phyloP scores from a whole-genome alignment of 2,329 filamentous ascomycete genomes.

The Grosmannia serpens region DNA sequence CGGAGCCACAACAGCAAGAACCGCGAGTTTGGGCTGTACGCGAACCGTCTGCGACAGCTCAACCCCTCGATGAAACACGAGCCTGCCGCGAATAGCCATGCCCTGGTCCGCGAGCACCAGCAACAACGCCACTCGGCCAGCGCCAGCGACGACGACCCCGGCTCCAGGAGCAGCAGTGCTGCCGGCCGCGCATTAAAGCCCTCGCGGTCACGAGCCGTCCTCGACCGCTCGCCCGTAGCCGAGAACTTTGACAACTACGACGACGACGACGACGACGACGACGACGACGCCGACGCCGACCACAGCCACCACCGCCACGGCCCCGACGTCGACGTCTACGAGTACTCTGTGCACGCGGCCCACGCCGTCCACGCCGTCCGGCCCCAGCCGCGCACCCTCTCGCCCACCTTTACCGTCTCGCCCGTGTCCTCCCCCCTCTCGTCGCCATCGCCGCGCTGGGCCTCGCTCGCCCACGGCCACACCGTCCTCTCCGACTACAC shows the following conservation, averaged over 20 bases:
- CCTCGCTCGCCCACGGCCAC: constrained; percentile 24
- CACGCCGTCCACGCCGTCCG: not conserved
- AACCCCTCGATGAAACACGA: constrained; percentile 20
- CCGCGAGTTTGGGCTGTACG: constrained; percentile 15
- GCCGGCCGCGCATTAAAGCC: not conserved
- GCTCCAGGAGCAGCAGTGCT: not conserved
- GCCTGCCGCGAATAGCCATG: constrained; percentile 8
- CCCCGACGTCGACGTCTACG: constrained; percentile 1
- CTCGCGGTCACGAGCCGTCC: not conserved
- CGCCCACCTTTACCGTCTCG: constrained; percentile 14
- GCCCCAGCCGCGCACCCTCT: not conserved
- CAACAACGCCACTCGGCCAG: not conserved
- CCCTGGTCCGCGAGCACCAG: constrained; percentile 5
- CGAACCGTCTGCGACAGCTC: constrained; percentile 15
- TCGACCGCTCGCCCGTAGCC: not conserved
- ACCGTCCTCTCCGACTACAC: constrained; percentile 12
- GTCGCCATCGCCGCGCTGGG: constrained; percentile 33
- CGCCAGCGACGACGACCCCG: not conserved
- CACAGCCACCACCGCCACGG: not conserved
- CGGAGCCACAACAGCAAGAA: constrained; percentile 12
- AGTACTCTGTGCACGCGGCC: not conserved
- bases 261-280: not conserved
- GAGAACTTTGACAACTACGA: constrained; percentile 3
- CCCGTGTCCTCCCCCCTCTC: constrained; percentile 16
- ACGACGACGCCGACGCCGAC: not conserved